phyloP scores from a whole-genome alignment of 768 basidiomycete genomes.

The Tephrocybe sp. region DNA sequence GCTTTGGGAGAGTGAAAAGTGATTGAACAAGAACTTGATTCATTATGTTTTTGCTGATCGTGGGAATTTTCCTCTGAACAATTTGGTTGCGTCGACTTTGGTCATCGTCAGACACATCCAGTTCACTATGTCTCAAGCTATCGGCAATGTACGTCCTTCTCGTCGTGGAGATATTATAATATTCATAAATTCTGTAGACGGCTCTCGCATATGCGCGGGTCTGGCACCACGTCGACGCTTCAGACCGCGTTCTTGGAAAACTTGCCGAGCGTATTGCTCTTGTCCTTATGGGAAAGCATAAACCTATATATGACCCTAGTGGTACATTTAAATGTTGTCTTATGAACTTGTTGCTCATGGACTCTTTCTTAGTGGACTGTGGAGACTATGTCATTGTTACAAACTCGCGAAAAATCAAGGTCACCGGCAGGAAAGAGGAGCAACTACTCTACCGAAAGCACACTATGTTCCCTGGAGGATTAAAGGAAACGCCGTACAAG shows the following conservation, averaged over 20 bases:
- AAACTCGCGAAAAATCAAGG: conserved; percentile 78
- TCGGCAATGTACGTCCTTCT: conserved; percentile 70
- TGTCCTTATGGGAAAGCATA: conserved; percentile 98
- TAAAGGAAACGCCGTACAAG: conserved; percentile 88
- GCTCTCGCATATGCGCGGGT: conserved; percentile 91
- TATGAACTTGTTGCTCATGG: no score
- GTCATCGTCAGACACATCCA: background rate
- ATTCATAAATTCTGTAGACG: conserved; percentile 58
- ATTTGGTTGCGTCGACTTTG: background rate
- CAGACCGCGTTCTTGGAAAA: conserved; percentile 90
- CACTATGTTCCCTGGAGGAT: conserved; percentile 88
- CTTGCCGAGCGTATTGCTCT: conserved; percentile 92
- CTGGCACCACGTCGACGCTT: conserved; percentile 95
- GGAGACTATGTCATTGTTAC: conserved; percentile 98
- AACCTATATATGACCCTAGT: conserved; percentile 93
- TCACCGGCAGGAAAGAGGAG: conserved; percentile 87
- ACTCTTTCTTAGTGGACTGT: conserved; percentile 79
- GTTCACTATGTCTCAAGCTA: conserved; percentile 69
- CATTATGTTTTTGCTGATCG: conserved; percentile 2
- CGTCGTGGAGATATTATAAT: background rate
- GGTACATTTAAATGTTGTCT: no score
- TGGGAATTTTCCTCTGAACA: conserved; percentile 9
- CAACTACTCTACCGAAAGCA: conserved; percentile 89
- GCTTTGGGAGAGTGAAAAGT: no score
- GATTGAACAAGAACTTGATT: background rate